Evolutionary conservation across 345 rosid genomes (phyloP).

Genomic region (Sapria himalayana): DNA sequence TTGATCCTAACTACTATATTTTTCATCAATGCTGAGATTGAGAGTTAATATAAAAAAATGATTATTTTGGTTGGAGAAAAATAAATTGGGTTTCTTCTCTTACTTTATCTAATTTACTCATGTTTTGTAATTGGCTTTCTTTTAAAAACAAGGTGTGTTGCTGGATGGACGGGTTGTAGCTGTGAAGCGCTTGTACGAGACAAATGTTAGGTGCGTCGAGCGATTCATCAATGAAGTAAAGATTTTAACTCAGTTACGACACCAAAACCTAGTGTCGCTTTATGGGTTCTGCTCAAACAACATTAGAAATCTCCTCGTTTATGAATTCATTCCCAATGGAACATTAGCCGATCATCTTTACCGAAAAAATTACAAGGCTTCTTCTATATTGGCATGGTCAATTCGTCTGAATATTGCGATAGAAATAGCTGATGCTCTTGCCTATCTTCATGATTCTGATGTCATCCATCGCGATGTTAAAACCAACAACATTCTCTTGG

Average conservation of each 20-base stretch:
- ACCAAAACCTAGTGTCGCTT: constrained; percentile 43
- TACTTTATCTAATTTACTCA: no score
- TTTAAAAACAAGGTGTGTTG: constrained; percentile 27
- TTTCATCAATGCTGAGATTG: no score
- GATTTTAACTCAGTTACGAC: constrained; percentile 45
- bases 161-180: constrained; percentile 65
- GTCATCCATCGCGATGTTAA: constrained; percentile 81
- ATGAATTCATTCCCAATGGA: constrained; percentile 77
- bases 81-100: no score
- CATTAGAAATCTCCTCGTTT: constrained; percentile 69
- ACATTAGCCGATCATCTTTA: constrained; percentile 77
- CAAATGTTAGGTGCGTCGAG: constrained; percentile 40
- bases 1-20: no score
- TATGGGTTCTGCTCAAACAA: constrained; percentile 63
- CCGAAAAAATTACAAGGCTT: constrained; percentile 19
- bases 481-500: constrained; percentile 71
- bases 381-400: constrained; percentile 45
- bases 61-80: no score
- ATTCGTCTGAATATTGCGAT: constrained; percentile 50
- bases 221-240: constrained; percentile 67
- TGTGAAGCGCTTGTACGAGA: constrained; percentile 57
- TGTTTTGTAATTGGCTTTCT: no score
- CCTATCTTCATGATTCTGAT: constrained; percentile 39
- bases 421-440: constrained; percentile 59
- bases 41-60: no score